Conservation (phyloP, 2,329 filamentous ascomycete species). For the Ascosphaera apis region DNA sequence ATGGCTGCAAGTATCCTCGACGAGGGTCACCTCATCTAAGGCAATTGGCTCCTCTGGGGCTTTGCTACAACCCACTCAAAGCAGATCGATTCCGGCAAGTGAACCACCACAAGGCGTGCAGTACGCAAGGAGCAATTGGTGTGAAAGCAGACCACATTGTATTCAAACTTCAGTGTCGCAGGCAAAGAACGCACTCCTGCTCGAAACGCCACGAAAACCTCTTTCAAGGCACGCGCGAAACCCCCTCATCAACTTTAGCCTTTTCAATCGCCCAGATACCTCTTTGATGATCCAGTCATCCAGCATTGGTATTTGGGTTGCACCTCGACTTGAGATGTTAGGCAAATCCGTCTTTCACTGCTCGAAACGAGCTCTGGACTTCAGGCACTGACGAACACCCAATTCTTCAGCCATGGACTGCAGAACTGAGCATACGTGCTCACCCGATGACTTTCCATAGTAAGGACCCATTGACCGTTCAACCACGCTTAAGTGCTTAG, state of each 20-base stretch:
- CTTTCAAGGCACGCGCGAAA: not conserved
- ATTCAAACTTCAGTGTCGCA: conserved; percentile 5
- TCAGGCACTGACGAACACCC: not conserved
- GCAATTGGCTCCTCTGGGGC: conserved; percentile 9
- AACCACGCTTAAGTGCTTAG: conserved; percentile 35
- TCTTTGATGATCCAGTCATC: not conserved
- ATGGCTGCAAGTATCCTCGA: conserved; percentile 8
- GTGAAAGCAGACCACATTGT: conserved; percentile 9
- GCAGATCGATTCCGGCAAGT: conserved; percentile 35
- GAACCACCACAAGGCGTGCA: conserved; percentile 12
- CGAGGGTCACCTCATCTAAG: conserved; percentile 14
- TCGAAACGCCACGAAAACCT: too few species aligned
- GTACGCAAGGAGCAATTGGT: conserved; percentile 2
- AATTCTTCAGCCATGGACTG: not conserved
- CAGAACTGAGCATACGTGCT: not conserved
- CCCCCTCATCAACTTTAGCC: not conserved
- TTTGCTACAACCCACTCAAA: conserved; percentile 28
- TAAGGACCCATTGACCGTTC: conserved; percentile 16
- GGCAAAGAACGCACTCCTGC: too few species aligned
- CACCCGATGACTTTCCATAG: conserved; percentile 9
- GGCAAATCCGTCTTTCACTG: conserved; percentile 15
- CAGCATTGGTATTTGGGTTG: not conserved
- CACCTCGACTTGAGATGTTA: not conserved
- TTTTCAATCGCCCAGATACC: not conserved
- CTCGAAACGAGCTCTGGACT: conserved; percentile 21